Conservation (phyloP, 768 basidiomycete genomes). For the Lentinus brumalis region DNA sequence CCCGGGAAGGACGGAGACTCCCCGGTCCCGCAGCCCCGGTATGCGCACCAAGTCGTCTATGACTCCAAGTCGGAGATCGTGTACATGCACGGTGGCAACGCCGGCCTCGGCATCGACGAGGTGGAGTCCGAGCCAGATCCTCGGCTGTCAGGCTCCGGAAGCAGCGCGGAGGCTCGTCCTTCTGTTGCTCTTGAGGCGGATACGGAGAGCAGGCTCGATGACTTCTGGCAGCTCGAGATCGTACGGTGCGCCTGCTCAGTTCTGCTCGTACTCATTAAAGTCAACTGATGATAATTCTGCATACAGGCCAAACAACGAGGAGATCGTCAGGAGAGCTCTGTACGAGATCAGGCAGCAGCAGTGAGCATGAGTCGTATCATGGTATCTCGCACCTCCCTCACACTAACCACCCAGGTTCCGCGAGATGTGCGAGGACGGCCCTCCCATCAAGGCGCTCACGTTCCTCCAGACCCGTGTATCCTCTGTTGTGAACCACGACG, state of each 20-base stretch:
- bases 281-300: background rate
- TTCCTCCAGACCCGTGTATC: constrained; percentile 75
- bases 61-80: constrained; percentile 55
- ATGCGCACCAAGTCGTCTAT: constrained; percentile 81
- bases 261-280: background rate
- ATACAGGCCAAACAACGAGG: constrained; percentile 59
- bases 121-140: constrained; percentile 14
- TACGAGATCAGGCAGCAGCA: constrained; percentile 72
- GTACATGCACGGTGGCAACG: constrained; percentile 80
- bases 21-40: constrained; percentile 59
- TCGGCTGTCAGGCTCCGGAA: background rate
- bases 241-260: constrained; percentile 46
- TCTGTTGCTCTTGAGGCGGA: constrained; percentile 59
- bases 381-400: background rate
- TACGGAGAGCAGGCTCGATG: constrained; percentile 53
- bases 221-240: constrained; percentile 67
- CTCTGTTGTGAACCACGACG: constrained; percentile 68
- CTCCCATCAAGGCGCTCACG: constrained; percentile 63
- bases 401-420: constrained; percentile 58
- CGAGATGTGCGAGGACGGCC: constrained; percentile 72
- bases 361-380: constrained; percentile 41
- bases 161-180: constrained; percentile 34
- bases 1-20: constrained; percentile 24
- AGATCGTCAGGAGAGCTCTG: constrained; percentile 63
- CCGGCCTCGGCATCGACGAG: constrained; percentile 41